Evolutionary conservation across 1,284 basidiomycete species (phyloP).

Genomic region (Ganoderma resinaceum): DNA sequence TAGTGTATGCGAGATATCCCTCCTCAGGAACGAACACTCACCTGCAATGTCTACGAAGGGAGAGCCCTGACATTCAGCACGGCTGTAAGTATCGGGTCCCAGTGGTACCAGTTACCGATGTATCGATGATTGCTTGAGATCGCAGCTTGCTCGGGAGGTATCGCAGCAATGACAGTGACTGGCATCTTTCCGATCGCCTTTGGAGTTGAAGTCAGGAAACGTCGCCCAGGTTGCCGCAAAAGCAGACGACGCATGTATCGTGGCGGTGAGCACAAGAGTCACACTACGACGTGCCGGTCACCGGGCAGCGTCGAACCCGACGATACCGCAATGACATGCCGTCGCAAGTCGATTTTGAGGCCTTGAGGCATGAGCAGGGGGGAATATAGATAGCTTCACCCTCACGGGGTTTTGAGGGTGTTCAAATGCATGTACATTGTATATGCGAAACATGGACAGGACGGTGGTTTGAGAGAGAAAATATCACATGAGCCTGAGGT

Average conservation of each 20-base stretch:
- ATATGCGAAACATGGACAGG: neutral
- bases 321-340: too few relatives aligned
- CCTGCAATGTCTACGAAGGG: constrained; percentile 52
- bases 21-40: constrained; percentile 26
- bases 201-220: neutral
- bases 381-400: too few relatives aligned
- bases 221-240: neutral
- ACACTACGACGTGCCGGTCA: neutral
- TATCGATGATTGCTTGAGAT: constrained; percentile 39
- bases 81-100: neutral
- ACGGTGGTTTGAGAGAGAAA: neutral
- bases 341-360: too few relatives aligned
- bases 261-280: neutral
- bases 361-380: too few relatives aligned
- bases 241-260: neutral
- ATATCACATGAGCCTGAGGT: constrained; percentile 13
- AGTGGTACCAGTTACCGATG: constrained; percentile 43
- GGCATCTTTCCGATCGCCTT: constrained; percentile 33
- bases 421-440: too few relatives aligned
- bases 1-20: neutral
- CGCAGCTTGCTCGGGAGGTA: constrained; percentile 27
- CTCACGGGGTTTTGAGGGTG: too few relatives aligned
- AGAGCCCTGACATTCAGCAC: neutral
- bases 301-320: too few relatives aligned
- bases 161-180: constrained; percentile 37